A percentile compares a stretch with the other conserved stretches of the same genome.
Conservation (phyloP, 345 rosid species). For the sweet orange (Citrus sinensis) region DVS_A1.0 CM039164.1:26026001-26026500, state of each 20-base stretch:
- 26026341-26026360: not conserved
- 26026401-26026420: not conserved
- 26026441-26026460: not conserved
- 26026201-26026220: conserved; percentile 96
- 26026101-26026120: not conserved
- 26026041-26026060: not conserved
- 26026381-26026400: not conserved
- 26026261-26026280: conserved; percentile 98
- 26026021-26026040: conserved; percentile 24
- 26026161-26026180: conserved; percentile 4
- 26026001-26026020: conserved; percentile 93
- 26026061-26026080: not conserved
- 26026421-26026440: conserved; percentile 1
- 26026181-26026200: conserved; percentile 48
- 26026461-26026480: not conserved
- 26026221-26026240: conserved; percentile 99
- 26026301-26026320: conserved; percentile 61
- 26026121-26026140: not conserved
- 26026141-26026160: not conserved
- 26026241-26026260: conserved; percentile 96
- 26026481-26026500: not conserved
- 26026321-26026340: not conserved
- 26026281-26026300: conserved; percentile 94
- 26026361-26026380: not conserved
- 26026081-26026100: not conserved